Conservation (phyloP, 257 asterid species). For the Marsdenia floribunda region DNA sequence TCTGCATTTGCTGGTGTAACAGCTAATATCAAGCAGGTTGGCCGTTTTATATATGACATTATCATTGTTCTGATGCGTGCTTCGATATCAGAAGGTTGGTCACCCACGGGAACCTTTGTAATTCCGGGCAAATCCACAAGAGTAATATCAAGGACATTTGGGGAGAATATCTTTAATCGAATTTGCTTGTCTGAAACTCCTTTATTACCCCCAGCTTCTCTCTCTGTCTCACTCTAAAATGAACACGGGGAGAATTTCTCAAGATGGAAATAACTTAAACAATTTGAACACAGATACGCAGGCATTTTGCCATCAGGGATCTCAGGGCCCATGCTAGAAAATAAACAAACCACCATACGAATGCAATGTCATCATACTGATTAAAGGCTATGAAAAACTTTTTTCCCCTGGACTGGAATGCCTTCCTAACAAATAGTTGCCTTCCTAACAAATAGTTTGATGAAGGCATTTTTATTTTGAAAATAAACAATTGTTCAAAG, state of each 20-base stretch:
- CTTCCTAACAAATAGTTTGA: not conserved
- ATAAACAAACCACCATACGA: not conserved
- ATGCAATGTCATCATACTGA: not conserved
- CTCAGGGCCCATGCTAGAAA: not conserved
- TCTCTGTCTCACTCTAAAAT: conserved; percentile 76
- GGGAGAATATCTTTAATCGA: conserved; percentile 79
- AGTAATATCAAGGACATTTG: conserved; percentile 88
- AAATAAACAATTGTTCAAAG: not conserved
- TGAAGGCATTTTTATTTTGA: not conserved
- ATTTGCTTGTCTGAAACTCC: conserved; percentile 88
- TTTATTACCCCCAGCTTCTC: conserved; percentile 83
- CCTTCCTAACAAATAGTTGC: not conserved
- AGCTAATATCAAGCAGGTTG: conserved; percentile 78
- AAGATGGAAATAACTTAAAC: not conserved
- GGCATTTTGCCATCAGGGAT: not conserved
- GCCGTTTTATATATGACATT: conserved; percentile 66
- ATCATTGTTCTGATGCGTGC: conserved; percentile 92
- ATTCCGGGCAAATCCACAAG: conserved; percentile 97
- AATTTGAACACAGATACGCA: not conserved
- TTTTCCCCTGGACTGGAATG: not conserved
- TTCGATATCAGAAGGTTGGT: conserved; percentile 96
- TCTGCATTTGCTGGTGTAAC: conserved; percentile 97
- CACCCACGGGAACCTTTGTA: conserved; percentile 95
- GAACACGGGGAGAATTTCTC: conserved; percentile 12
- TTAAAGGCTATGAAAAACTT: not conserved